Evolutionary conservation across 2,329 filamentous ascomycete genomes (phyloP).

Genomic region (Aspergillus chevalieri): DNA sequence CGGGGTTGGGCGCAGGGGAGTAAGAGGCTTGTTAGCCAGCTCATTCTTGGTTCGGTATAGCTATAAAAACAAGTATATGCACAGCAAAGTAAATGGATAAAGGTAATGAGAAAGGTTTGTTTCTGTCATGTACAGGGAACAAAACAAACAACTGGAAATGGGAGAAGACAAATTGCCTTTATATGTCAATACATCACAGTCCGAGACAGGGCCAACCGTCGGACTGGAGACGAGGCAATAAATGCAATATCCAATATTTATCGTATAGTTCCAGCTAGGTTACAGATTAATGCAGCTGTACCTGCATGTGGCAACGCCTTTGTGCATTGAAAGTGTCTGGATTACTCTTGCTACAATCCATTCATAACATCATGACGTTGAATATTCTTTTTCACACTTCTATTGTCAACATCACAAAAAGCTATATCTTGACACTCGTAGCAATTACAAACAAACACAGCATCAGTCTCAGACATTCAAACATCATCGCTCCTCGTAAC

Average conservation of each 20-base stretch:
- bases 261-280: neutral
- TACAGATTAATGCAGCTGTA: neutral
- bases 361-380: neutral
- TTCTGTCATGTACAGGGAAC: neutral
- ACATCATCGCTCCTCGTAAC: neutral
- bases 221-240: neutral
- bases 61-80: neutral
- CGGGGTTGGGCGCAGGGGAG: neutral
- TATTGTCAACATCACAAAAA: neutral
- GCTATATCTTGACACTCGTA: neutral
- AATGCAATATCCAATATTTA: neutral
- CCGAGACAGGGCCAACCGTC: neutral
- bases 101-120: neutral
- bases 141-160: neutral
- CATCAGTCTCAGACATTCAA: neutral
- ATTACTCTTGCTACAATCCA: neutral
- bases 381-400: neutral
- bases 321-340: neutral
- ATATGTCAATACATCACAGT: neutral
- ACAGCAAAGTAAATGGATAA: neutral
- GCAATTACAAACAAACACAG: neutral
- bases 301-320: neutral
- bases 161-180: neutral
- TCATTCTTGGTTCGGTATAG: neutral
- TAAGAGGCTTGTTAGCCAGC: neutral